A percentile compares a stretch with the other conserved stretches of the same genome.
phyloP scores from a whole-genome alignment of 2,329 filamentous ascomycete species.

The Fusarium nurragi region DNA sequence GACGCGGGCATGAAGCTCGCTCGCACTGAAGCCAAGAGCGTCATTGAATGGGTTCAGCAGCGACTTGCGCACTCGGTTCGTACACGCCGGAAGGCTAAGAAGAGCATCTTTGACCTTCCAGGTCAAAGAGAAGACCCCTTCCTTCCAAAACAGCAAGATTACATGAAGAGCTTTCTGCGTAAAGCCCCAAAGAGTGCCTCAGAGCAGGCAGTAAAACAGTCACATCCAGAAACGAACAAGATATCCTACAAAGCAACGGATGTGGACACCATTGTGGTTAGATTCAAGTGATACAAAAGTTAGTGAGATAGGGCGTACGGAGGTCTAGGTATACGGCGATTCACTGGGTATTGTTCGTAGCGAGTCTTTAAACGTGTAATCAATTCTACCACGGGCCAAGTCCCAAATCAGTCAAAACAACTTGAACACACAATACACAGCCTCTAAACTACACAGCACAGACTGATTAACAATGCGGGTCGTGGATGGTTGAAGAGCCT shows the following conservation, averaged over 20 bases:
- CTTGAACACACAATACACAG: slow-evolving; percentile 47
- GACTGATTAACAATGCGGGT: slow-evolving; percentile 43
- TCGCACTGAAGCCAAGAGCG: slow-evolving; percentile 79
- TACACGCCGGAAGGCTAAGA: slow-evolving; percentile 66
- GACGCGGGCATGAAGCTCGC: slow-evolving; percentile 78
- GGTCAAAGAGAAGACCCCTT: slow-evolving; percentile 51
- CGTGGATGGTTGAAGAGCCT: slow-evolving; percentile 34
- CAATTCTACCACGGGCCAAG: slow-evolving; percentile 41
- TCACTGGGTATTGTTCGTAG: slow-evolving; percentile 15
- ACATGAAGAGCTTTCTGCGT: slow-evolving; percentile 60
- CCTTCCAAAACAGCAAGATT: slow-evolving; percentile 57
- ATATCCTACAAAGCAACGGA: slow-evolving; percentile 5
- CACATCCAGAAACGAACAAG: background rate
- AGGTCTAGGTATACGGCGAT: background rate
- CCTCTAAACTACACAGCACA: slow-evolving; percentile 49
- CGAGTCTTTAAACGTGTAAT: slow-evolving; percentile 37
- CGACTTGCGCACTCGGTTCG: slow-evolving; percentile 77
- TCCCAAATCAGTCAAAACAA: slow-evolving; percentile 39
- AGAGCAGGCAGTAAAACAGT: background rate
- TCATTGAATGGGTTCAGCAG: slow-evolving; percentile 77
- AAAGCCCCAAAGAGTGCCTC: slow-evolving; percentile 36
- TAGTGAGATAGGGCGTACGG: background rate
- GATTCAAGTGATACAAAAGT: slow-evolving; percentile 9
- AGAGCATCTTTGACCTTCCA: slow-evolving; percentile 59
- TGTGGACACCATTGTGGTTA: slow-evolving; percentile 37